Percentiles rank a stretch among this genome's conserved stretches.
These are phyloP conservation scores for Onygenales sp. DNA, from an alignment of 2,329 filamentous ascomycete genomes.

Conservation along the genomic window DNA sequence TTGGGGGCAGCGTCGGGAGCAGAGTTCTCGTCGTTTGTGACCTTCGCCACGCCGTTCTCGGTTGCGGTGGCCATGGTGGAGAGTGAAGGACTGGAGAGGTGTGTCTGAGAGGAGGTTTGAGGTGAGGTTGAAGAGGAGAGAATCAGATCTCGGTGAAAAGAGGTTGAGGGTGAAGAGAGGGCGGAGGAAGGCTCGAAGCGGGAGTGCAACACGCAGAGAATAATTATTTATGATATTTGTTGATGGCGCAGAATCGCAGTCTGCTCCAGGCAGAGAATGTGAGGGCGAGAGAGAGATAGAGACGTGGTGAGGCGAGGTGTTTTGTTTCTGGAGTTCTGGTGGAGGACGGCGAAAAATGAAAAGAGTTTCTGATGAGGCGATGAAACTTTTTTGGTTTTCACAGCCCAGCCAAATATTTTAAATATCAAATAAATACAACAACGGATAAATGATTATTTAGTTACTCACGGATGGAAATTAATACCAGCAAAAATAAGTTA, in stretches of 20 bases:
- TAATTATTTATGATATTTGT: too few relatives aligned
- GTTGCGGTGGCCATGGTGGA: constrained; percentile 26
- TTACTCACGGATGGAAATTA: too few relatives aligned
- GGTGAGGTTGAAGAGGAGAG: neutral
- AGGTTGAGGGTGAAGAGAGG: neutral
- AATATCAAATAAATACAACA: too few relatives aligned
- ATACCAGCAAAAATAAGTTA: too few relatives aligned
- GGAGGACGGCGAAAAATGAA: neutral
- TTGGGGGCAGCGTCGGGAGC: constrained; percentile 42
- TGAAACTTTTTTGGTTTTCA: constrained; percentile 6
- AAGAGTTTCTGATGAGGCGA: neutral
- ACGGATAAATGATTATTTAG: too few relatives aligned
- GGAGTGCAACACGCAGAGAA: neutral
- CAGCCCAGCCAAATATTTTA: too few relatives aligned
- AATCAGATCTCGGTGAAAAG: neutral
- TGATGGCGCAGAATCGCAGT: neutral
- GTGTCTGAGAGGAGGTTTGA: neutral
- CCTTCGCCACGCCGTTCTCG: constrained; percentile 24
- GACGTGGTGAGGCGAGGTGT: neutral
- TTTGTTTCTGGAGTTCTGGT: neutral
- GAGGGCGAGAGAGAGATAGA: neutral
- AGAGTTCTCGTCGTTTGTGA: constrained; percentile 45
- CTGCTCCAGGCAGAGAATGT: constrained; percentile 14
- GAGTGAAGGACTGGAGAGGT: neutral
- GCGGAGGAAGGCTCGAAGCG: constrained; percentile 4